phyloP scores from a whole-genome alignment of 176 grass and related monocot genomes.

The Sorghum bicolor region DNA sequence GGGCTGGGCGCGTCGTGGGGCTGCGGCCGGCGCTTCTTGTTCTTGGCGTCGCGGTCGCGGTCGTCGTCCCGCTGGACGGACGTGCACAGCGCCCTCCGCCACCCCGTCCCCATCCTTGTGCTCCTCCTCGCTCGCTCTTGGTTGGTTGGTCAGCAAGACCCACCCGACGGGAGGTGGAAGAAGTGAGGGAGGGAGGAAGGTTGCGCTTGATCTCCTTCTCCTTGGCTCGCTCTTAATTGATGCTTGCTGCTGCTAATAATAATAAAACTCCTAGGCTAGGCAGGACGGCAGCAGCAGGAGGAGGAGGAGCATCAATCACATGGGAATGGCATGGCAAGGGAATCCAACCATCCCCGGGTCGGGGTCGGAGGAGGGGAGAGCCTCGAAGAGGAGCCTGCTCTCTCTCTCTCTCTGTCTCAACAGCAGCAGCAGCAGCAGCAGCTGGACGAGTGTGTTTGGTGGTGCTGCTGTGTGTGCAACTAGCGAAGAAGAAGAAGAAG shows the following conservation, averaged over 20 bases:
- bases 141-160: too few relatives aligned
- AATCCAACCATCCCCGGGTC: too few relatives aligned
- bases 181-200: neutral
- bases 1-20: slow-evolving; percentile 20
- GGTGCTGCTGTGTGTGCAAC: neutral
- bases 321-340: slow-evolving; percentile 9
- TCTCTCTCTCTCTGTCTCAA: neutral
- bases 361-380: neutral
- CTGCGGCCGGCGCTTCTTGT: slow-evolving; percentile 23
- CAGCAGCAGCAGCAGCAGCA: too few relatives aligned
- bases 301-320: neutral
- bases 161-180: too few relatives aligned
- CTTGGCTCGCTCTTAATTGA: neutral
- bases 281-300: too few relatives aligned
- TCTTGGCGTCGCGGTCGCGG: slow-evolving; percentile 7
- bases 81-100: slow-evolving; percentile 94
- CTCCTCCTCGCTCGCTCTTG: neutral
- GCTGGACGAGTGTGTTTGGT: too few relatives aligned
- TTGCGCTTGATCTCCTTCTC: neutral
- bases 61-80: slow-evolving; percentile 54
- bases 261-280: too few relatives aligned
- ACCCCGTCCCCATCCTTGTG: slow-evolving; percentile 63
- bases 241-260: neutral
- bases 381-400: too few relatives aligned
- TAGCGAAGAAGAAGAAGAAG: neutral